Percentiles rank a stretch among this genome's conserved stretches.
These are phyloP conservation scores for Fusarium sp. DNA, from an alignment of 2,329 filamentous ascomycete genomes.

Conservation along the genomic window DNA sequence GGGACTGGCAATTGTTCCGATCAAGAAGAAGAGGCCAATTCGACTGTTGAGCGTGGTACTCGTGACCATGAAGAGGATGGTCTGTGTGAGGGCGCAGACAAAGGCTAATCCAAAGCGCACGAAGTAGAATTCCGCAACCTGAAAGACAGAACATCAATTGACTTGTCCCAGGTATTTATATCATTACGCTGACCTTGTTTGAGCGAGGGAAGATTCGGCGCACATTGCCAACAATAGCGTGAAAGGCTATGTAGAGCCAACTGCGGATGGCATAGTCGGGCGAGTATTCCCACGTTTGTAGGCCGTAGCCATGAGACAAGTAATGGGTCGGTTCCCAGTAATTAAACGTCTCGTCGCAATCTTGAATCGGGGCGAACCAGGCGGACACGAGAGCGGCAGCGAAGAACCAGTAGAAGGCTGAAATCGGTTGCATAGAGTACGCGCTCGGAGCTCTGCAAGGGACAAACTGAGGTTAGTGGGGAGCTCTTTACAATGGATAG, in stretches of 20 bases:
- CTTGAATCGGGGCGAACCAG: slow-evolving; percentile 88
- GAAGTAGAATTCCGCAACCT: slow-evolving; percentile 86
- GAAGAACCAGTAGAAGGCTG: slow-evolving; percentile 85
- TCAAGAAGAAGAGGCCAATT: slow-evolving; percentile 86
- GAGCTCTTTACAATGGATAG: neutral
- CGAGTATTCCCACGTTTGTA: slow-evolving; percentile 99
- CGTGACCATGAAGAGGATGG: slow-evolving; percentile 82
- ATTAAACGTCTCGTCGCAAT: slow-evolving; percentile 99
- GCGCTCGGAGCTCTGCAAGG: slow-evolving; percentile 57
- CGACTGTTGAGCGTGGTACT: slow-evolving; percentile 82
- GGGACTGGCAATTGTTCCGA: slow-evolving; percentile 81
- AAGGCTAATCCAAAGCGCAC: slow-evolving; percentile 81
- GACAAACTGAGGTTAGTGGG: slow-evolving; percentile 24
- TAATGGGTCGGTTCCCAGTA: slow-evolving; percentile 99
- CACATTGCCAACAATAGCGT: slow-evolving; percentile 78
- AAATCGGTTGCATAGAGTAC: slow-evolving; percentile 77
- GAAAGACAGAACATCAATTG: slow-evolving; percentile 15
- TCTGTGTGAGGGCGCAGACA: slow-evolving; percentile 84
- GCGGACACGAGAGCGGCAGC: slow-evolving; percentile 81
- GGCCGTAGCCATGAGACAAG: slow-evolving; percentile 88
- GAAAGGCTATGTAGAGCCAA: slow-evolving; percentile 89
- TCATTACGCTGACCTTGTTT: slow-evolving; percentile 62
- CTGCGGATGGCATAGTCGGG: slow-evolving; percentile 94
- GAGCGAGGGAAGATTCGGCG: slow-evolving; percentile 72
- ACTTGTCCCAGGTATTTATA: neutral